Evolutionary conservation across 2,329 filamentous ascomycete species (phyloP), one percentile per base, ranked within the genome.

Genomic region (Corynespora cassiicola): DNA sequence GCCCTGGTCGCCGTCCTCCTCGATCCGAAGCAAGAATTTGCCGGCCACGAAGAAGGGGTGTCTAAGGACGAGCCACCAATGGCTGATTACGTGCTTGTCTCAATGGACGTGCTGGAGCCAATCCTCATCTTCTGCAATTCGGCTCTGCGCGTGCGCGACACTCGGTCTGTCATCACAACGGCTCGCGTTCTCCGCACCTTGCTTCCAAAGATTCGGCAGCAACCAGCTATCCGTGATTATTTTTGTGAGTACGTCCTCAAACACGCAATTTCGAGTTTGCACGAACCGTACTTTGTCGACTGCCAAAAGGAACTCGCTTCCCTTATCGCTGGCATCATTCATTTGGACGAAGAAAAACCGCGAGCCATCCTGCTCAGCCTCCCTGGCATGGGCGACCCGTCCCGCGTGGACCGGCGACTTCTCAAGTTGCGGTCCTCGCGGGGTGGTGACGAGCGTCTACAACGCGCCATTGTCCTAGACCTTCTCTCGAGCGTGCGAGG

Each of bases 201-300:
- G 26, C 78, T 97, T 18, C 84, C 88, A 1, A 88, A 92, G 45
- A 96, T 96, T 61, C 69, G 72, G 25, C 68, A 75, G 29, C 59
- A 70, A 53, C 44, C 72, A 68, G 47, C 69, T 6, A 86, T 97
- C 47, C 85, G 91, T 35, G 90, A 96, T 60, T 99, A 91, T 68
- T 91, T 97, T 61, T 90, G 85, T 35, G 84, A 84, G 5, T 88
- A 96, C 52, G 89, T 97, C 2, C 80, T 99, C 32, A 89, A 91
- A 72, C 90, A 90, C 0, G 92, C 88, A 58, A 88, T 96, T 63
- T 88, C 86, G 2, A 95, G 88, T 2, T 82, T 99, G 33, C 88
- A 97, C 69, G 94, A 99, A 53, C 86, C 90, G 0, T 96, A 97
- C 68, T 99, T 97, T 68, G 91, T 96, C 21, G 94, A 99, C 54